Evolutionary conservation across 1,139 yeast species (phyloP).

Genomic region (Kodamaea sp.): DNA sequence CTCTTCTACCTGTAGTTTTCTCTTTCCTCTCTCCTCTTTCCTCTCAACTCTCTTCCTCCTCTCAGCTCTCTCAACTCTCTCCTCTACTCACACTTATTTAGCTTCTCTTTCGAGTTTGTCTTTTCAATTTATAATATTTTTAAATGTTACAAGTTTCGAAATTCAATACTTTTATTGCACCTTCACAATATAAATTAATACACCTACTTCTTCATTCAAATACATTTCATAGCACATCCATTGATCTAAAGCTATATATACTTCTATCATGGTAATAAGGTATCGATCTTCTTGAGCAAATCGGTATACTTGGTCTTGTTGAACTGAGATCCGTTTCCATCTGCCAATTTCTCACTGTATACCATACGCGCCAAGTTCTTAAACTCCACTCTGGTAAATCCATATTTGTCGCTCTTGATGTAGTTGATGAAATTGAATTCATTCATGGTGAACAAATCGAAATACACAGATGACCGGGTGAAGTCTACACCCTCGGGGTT

Average conservation of each 20-base stretch:
- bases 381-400: conserved; percentile 31
- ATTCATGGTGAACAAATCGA: conserved; percentile 51
- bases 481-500: conserved; percentile 64
- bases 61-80: not conserved
- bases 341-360: conserved; percentile 50
- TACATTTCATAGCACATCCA: not conserved
- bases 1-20: too few relatives aligned
- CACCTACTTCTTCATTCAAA: too few relatives aligned
- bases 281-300: conserved; percentile 29
- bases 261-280: not conserved
- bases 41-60: not conserved
- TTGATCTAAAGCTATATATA: too few relatives aligned
- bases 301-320: conserved; percentile 43
- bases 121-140: too few relatives aligned
- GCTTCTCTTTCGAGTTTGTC: too few relatives aligned
- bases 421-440: conserved; percentile 36
- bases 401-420: conserved; percentile 19
- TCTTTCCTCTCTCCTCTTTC: too few relatives aligned
- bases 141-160: too few relatives aligned
- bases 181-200: too few relatives aligned
- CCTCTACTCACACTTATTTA: too few relatives aligned
- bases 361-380: conserved; percentile 45
- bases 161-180: too few relatives aligned
- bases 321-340: conserved; percentile 41
- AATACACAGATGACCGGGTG: conserved; percentile 56